Evolutionary conservation across 106 monocot species (phyloP), one percentile per base, ranked within the genome.

Genomic region (Vanilla planifolia): DNA sequence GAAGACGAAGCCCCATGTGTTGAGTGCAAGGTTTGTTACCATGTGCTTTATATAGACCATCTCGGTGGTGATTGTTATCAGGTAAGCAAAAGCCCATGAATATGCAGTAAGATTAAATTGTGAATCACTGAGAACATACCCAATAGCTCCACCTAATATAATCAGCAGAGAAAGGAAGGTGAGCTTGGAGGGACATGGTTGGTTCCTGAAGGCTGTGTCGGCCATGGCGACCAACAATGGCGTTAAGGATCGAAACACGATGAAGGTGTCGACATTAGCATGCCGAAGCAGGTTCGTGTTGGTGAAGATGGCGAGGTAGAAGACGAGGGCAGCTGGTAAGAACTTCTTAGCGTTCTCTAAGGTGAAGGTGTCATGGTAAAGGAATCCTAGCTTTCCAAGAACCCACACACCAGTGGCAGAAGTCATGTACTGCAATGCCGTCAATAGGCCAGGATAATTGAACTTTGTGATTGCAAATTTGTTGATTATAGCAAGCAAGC

Each of bases 21-120:
- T 93, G 28, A 93, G 60, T 17, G 77, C 93, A 4, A 93, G 63
- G 51, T 79, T 93, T 0, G 78, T 88, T 4, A 93, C 93, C 60
- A 93, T 85, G 62, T 88, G 88, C 66, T 93, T 93, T 13, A 93
- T 93, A 66, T 93, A 93, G 39, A 93, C 93, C 93, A 93, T 93
- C 50, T 93, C 88, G 4, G 93, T 88, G 0, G 88, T 88, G 41
- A 93, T 93, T 8, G 84, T 88, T 20, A 88, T 62, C 60, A 93
- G 59, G 69, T 93, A 93, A 64, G 88, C 81, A 19, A 88, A 9
- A 13, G 93, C 93, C 93, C 93, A 93, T 1, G 93, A 82, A 61
- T 93, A 93, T 2, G 88, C 93, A 0, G 85, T 82, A 56, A 93
- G 63, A 1, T 79, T 79, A 71, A 93, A 93, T 2, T 59, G 85